phyloP scores from a whole-genome alignment of 345 rosid species.

The Citrus inodora region DNA sequence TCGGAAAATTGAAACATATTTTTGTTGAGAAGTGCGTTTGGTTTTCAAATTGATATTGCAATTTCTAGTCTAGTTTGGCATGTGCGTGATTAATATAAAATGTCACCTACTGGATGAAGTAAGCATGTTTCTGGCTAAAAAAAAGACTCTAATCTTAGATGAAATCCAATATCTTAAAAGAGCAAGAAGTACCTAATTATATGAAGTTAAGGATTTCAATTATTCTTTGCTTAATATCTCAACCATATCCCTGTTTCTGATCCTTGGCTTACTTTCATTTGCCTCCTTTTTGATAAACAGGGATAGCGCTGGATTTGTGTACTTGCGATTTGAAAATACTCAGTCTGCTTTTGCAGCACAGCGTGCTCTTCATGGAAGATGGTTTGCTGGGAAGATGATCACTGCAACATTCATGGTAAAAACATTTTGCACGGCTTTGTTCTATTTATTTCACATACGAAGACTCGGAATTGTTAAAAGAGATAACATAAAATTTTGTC shows the following conservation, averaged over 20 bases:
- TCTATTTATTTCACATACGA: not conserved
- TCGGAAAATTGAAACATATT: conserved; percentile 72
- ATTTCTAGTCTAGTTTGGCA: too few species aligned
- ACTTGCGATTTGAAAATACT: conserved; percentile 61
- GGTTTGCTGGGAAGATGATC: conserved; percentile 99
- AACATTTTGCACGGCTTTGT: not conserved
- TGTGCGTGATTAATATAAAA: too few species aligned
- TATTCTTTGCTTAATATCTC: not conserved
- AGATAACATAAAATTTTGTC: not conserved
- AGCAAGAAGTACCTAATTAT: not conserved
- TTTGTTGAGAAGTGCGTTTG: conserved; percentile 71
- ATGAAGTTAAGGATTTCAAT: not conserved
- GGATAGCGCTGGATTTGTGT: conserved; percentile 82
- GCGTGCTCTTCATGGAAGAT: conserved; percentile 86
- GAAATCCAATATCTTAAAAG: not conserved
- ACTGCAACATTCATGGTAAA: conserved; percentile 86
- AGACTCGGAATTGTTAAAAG: not conserved
- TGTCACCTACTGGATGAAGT: too few species aligned
- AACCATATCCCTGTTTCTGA: not conserved
- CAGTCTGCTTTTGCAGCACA: conserved; percentile 73
- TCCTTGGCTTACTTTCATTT: not conserved
- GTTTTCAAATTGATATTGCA: not conserved
- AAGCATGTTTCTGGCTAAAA: too few species aligned
- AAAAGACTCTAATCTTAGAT: not conserved
- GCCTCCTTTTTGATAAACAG: conserved; percentile 34